Evolutionary conservation across 139 green algal species (phyloP), one percentile per base, ranked within the genome.

Genomic region (Picochlorum costavermella): DNA sequence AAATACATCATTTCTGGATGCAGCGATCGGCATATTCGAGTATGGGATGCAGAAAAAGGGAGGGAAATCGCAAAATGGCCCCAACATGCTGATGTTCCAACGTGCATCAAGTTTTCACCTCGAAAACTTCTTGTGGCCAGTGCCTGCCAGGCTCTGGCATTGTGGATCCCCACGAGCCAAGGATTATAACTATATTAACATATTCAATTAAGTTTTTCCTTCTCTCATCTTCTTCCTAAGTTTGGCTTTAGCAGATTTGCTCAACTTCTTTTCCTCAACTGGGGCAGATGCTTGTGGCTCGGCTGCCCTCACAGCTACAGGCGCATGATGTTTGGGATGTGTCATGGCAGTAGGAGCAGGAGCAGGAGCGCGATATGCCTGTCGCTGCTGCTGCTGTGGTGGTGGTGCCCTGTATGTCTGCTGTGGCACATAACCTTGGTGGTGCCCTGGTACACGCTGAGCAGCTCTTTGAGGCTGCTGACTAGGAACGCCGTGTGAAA

Each of bases 1-100:
- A 65, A 86, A 57, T 95, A 82, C 68, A 68, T 95, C 16, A 31
- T 95, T 23, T 84, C 79, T 60, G 86, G 87, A 30, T 86, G 76
- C 60, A 75, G 83, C 8, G 84, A 94, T 73, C 63, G 74, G 11
- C 68, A 60, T 51, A 80, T 95, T 31, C 68, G 81, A 0, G 78
- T 83, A 26, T 95, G 84, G 86, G 75, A 48, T 53, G 77, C 84
- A 10, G 56, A 26, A 16, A 83, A 33, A 5, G 77, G 79, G 14
- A 56, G 69, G 16, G 62, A 85, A 73, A 83, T 95, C 46, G 75
- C 79, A 5, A 33, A 20, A 5, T 92, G 80, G 81, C 33, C 11
- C 1, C 75, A 74, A 3, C 89, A 95, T 65, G 78, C 83, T 6
- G 83, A 75, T 4, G 53, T 85, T n/a, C 86, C 86, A 0, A 73